A percentile compares a stretch with the other conserved stretches of the same genome.
phyloP scores from a whole-genome alignment of 208 protist genomes.

The Phytomonas serpens region DNA sequence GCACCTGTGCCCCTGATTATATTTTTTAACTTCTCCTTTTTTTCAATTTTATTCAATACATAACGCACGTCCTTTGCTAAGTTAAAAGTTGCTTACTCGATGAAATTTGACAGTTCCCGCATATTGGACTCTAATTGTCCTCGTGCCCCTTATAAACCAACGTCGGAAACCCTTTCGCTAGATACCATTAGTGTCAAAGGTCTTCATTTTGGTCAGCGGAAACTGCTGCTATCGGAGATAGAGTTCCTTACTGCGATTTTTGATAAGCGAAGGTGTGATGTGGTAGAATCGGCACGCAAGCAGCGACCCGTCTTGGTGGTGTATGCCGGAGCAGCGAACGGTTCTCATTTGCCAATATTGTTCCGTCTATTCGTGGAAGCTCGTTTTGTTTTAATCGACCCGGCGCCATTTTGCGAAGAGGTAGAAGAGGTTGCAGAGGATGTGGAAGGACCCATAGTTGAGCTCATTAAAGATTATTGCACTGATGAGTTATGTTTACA shows the following conservation, averaged over 20 bases:
- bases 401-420: constrained; percentile 69
- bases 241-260: constrained; percentile 80
- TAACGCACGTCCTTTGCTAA: neutral
- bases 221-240: constrained; percentile 91
- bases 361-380: constrained; percentile 63
- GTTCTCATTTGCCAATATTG: constrained; percentile 87
- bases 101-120: constrained; percentile 43
- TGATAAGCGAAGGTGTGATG: constrained; percentile 6
- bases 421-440: constrained; percentile 31
- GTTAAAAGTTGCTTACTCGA: neutral
- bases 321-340: constrained; percentile 93
- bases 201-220: constrained; percentile 94
- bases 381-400: constrained; percentile 91
- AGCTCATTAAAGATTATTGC: constrained; percentile 81
- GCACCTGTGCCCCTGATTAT: neutral
- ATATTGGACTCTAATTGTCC: constrained; percentile 34
- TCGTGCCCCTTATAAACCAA: constrained; percentile 46
- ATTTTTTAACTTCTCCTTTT: neutral
- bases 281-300: neutral
- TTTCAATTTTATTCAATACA: constrained; percentile 1
- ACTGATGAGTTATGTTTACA: constrained; percentile 84
- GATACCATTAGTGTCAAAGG: constrained; percentile 52
- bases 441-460: constrained; percentile 36
- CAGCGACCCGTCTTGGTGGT: constrained; percentile 64
- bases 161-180: constrained; percentile 22